These are phyloP conservation scores for Dipteronia dyeriana DNA, from an alignment of 345 rosid genomes.

Conservation along the genomic window DNA sequence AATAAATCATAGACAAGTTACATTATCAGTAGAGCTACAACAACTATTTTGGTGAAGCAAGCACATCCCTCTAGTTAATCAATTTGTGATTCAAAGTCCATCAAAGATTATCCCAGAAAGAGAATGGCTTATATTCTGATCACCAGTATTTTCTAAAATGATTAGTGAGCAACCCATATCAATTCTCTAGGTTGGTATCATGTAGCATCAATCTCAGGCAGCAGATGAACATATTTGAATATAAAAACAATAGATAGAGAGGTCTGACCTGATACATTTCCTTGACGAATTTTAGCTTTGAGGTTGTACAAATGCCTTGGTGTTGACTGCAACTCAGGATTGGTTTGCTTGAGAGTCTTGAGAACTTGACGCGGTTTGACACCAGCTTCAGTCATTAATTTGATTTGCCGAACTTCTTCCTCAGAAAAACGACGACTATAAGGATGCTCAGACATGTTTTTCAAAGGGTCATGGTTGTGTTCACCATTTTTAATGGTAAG, in stretches of 20 bases:
- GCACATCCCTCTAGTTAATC: neutral
- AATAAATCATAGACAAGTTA: conserved; percentile 1
- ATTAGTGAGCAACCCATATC: conserved; percentile 3
- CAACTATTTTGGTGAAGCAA: neutral
- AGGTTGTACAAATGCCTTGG: conserved; percentile 55
- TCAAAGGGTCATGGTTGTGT: conserved; percentile 49
- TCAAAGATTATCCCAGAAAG: neutral
- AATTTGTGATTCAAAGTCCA: conserved; percentile 6
- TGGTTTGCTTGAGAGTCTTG: conserved; percentile 43
- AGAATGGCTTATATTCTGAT: neutral
- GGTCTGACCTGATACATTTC: conserved; percentile 36
- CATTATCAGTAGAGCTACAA: neutral
- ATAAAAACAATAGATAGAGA: neutral
- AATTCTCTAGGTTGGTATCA: conserved; percentile 1
- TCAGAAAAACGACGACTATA: conserved; percentile 50
- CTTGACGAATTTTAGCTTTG: conserved; percentile 53
- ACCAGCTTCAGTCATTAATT: conserved; percentile 49
- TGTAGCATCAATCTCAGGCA: conserved; percentile 1
- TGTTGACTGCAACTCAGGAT: conserved; percentile 49
- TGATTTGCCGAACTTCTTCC: conserved; percentile 49
- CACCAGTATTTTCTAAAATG: conserved; percentile 3
- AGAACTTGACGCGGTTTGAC: conserved; percentile 51
- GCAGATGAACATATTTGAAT: conserved; percentile 2
- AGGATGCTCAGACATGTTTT: conserved; percentile 54
- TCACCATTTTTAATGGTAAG: conserved; percentile 39